Evolutionary conservation across 192 early-diverging fungal genomes (phyloP), one percentile per base, ranked within the genome.

Genomic region (Nowakowskiella sp.): DNA sequence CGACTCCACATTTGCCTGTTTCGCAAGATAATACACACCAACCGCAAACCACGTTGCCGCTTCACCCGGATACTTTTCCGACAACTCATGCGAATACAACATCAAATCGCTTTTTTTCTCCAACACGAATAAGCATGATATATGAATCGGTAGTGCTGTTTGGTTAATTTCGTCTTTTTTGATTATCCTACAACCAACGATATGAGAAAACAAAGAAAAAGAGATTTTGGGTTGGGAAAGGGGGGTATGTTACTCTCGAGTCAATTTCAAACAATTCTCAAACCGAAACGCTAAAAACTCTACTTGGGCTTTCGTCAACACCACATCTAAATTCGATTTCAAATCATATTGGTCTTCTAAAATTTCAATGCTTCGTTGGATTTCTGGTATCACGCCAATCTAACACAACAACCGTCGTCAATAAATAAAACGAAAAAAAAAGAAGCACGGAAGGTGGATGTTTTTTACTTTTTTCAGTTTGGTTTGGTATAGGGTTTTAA

Each of bases 1-100:
- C n/a, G n/a, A n/a, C n/a, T n/a, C n/a, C n/a, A n/a, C n/a, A n/a
- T n/a, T n/a, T n/a, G n/a, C n/a, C n/a, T n/a, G n/a, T n/a, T n/a
- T n/a, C n/a, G 52, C 22, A 74, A 76, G 44, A 43, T 92, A 84
- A 57, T 92, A 91, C 4, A 74, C 69, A n/a, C 86, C 90, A 2
- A 91, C 83, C 0, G 81, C 81, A 56, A 75, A 86, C 86, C 87
- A 91, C 1, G 85, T 67, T 0, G 83, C 66, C 0, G 77, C 62
- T 1, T 59, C 50, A 42, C 77, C 70, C 8, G 87, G 78, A 22
- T 73, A 77, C 6, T 67, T 59, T 42, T 86, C 71, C 0, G 85
- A 80, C 0, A 92, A 65, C 33, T 83, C 71, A 54, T 92, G 88
- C 0, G 86, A 73, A 21, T 86, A 65, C 42, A 68, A 62, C 58